A percentile compares a stretch with the other conserved stretches of the same genome.
Conservation (phyloP, 768 basidiomycete species). For the Kwoniella mangroviensis region DNA sequence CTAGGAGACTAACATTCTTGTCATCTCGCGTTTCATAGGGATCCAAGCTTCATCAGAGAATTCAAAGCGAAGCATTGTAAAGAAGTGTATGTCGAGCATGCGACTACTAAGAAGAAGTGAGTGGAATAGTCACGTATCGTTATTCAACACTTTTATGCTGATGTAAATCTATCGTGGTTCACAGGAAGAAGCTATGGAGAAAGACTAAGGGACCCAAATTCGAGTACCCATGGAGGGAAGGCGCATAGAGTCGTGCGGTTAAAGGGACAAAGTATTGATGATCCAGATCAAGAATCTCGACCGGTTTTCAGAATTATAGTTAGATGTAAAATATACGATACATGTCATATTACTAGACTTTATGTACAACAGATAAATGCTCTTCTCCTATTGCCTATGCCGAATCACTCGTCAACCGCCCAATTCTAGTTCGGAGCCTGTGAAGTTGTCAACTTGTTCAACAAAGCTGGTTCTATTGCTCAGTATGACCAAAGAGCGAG, state of each 20-base stretch:
- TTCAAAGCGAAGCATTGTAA: constrained; percentile 84
- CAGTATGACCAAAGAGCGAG: too few species aligned
- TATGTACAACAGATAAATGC: background rate
- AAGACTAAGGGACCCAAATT: constrained; percentile 61
- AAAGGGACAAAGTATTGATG: too few species aligned
- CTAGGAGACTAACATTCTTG: background rate
- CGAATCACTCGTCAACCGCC: too few species aligned
- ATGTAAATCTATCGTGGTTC: background rate
- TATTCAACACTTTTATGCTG: too few species aligned
- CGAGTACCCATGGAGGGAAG: constrained; percentile 84
- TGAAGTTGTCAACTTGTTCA: too few species aligned
- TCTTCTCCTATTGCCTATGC: background rate
- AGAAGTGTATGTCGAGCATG: constrained; percentile 84
- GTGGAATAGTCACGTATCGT: constrained; percentile 52
- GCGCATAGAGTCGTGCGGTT: background rate
- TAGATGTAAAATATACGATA: background rate
- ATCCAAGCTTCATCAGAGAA: constrained; percentile 90
- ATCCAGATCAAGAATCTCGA: too few species aligned
- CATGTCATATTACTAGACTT: background rate
- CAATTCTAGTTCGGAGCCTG: too few species aligned
- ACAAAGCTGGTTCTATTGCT: too few species aligned
- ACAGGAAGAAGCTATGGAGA: constrained; percentile 73
- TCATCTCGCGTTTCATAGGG: constrained; percentile 64
- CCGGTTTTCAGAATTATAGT: background rate
- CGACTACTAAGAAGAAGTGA: constrained; percentile 86